Evolutionary conservation across 371 early-diverging fungal genomes (phyloP).

Genomic region (Mycotypha africana): DNA sequence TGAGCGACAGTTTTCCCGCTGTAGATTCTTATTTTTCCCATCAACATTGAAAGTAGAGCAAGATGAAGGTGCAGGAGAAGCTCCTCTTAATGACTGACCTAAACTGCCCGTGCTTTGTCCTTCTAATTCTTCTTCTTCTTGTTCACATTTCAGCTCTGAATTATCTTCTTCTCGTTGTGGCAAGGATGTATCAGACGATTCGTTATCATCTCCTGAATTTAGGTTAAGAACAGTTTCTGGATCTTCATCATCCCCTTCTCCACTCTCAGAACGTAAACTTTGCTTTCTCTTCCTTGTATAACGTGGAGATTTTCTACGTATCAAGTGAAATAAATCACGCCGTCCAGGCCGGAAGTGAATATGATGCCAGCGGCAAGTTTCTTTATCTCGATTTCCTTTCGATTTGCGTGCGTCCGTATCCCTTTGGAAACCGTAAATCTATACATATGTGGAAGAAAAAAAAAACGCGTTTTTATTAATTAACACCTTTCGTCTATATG

Average conservation of each 20-base stretch:
- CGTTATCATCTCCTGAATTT: slow-evolving; percentile 12
- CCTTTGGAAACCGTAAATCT: slow-evolving; percentile 53
- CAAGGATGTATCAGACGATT: slow-evolving; percentile 1
- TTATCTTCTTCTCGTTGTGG: too few relatives aligned
- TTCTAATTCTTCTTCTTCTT: too few relatives aligned
- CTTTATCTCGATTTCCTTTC: slow-evolving; percentile 38
- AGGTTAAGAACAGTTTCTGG: slow-evolving; percentile 11
- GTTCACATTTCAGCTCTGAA: too few relatives aligned
- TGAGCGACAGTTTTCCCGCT: too few relatives aligned
- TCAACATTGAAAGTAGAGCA: too few relatives aligned
- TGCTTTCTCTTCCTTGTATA: slow-evolving; percentile 19
- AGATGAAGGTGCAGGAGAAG: too few relatives aligned
- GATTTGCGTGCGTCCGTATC: slow-evolving; percentile 52
- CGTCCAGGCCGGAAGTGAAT: slow-evolving; percentile 34
- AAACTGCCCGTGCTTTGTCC: too few relatives aligned
- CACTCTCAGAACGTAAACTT: slow-evolving; percentile 6
- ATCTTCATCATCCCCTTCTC: slow-evolving; percentile 14
- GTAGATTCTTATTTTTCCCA: too few relatives aligned
- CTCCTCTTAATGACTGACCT: too few relatives aligned
- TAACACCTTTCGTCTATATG: neutral
- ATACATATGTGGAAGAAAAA: neutral
- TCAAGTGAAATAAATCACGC: slow-evolving; percentile 37
- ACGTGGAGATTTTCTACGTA: slow-evolving; percentile 37
- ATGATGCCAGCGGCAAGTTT: slow-evolving; percentile 44
- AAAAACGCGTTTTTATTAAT: neutral